Base-by-base conservation (phyloP, 75 land plant genomes). In the Chamaecyparis obtusa region DNA sequence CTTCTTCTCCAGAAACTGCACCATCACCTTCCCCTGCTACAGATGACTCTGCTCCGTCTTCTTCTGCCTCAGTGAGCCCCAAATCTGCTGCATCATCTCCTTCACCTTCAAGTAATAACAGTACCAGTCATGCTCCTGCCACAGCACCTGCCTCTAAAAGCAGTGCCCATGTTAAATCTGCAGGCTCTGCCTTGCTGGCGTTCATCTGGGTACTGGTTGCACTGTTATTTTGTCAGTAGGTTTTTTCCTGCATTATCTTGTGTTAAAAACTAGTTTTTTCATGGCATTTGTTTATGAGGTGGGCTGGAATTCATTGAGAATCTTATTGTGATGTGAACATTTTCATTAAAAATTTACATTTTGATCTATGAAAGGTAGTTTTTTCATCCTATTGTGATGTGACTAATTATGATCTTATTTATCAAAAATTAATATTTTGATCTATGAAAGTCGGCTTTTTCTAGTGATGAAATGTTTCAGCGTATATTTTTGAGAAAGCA, bases 1-100 rank as follows among this genome's bases (percentile, higher is more conserved):
- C 88, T 30, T 37, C 72, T 37, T 55, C 88, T 36, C 64, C 36
- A 9, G 32, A 86, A 51, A 87, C 64, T n/a, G 24, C 88, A 27
- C 44, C 88, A 36, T 56, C 88, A 15, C 86, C 88, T n/a, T 14
- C 85, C 3, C 33, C 69, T 33, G n/a, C n/a, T 0, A 9, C 7
- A 37, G 11, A 24, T 7, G 74, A 14, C 27, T 16, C 69, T 55
- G 30, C 30, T 11, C 41, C 88, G 36, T 19, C 88, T 30, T 36
- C 71, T 36, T 54, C 88, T 35, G 43, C 80, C 36, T 7, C 79
- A 3, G 16, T 16, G 16, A 76, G 5, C 17, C 15, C 24, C 41
- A 80, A 21, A 80, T 6, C n/a, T 24, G 7, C 83, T 44, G n/a
- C 82, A 79, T 1, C 46, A 19, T 43, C 82, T 15, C 44, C 49